These are phyloP conservation scores for Tricholoma sp. DNA, from an alignment of 768 basidiomycete species.

Conservation along the genomic window DNA sequence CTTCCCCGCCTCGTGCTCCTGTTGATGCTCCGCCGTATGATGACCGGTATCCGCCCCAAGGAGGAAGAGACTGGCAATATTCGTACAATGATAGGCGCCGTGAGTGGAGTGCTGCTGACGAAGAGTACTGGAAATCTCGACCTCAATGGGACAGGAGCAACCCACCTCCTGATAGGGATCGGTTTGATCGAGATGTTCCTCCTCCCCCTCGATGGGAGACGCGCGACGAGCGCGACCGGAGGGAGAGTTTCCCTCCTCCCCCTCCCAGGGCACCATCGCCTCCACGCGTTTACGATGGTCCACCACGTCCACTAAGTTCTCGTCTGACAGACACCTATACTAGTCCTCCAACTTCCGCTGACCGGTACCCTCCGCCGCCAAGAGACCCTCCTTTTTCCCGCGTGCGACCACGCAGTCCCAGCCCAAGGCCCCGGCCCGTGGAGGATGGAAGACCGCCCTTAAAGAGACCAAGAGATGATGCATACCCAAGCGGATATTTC, in stretches of 20 bases:
- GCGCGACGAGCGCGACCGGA: constrained; percentile 37
- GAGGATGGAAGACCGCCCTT: constrained; percentile 41
- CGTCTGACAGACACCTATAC: constrained; percentile 16
- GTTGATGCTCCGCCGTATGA: constrained; percentile 24
- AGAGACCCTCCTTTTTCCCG: constrained; percentile 26
- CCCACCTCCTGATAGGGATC: constrained; percentile 27
- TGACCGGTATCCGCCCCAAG: constrained; percentile 23
- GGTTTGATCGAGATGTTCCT: constrained; percentile 32
- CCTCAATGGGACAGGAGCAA: constrained; percentile 30
- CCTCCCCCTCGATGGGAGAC: constrained; percentile 34
- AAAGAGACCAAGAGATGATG: constrained; percentile 43
- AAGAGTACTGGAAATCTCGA: constrained; percentile 36
- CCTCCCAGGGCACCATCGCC: constrained; percentile 16
- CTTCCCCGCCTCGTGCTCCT: constrained; percentile 23
- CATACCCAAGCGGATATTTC: constrained; percentile 28
- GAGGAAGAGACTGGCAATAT: constrained; percentile 26
- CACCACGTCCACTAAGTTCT: constrained; percentile 12
- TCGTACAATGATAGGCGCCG: constrained; percentile 22
- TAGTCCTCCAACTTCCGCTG: constrained; percentile 2
- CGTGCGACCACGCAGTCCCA: constrained; percentile 42
- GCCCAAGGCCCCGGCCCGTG: constrained; percentile 24
- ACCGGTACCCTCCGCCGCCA: constrained; percentile 9
- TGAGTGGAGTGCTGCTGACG: constrained; percentile 28
- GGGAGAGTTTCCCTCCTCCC: constrained; percentile 16
- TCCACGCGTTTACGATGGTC: constrained; percentile 12